Evolutionary conservation across 371 early-diverging fungal genomes (phyloP), one percentile per base, ranked within the genome.

Genomic region (Apophysomyces ossiformis): DNA sequence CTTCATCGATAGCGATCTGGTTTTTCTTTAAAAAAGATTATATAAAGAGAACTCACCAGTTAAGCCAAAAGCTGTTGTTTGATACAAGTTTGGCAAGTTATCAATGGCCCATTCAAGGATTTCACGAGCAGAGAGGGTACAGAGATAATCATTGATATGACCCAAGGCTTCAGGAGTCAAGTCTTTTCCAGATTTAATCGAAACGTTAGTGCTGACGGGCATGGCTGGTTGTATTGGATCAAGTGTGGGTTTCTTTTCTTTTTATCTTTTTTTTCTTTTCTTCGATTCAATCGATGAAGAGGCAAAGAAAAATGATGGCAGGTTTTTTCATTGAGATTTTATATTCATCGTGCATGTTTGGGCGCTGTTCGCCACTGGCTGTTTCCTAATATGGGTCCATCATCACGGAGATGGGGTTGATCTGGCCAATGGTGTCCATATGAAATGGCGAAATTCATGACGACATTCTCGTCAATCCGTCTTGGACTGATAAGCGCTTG

Each of bases 11-110:
- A 26, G 32, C 32, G 2, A 26, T 2, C 32, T 26, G 2, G 32
- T 26, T 26, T 26, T 26, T 2, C 32, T 26, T 26, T n/a, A n/a
- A n/a, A 26, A 26, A 26, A 26, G 32, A 26, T 26, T 26, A 3
- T 26, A 26, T 26, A 26, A 26, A 26, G 32, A 26, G 2, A 26
- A 26, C 32, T 26, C 32, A 77, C 82, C 86, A 16, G 94, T 93
- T 57, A 92, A 87, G 5, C 97, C 97, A 77, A 97, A 95, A 41
- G 96, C 94, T 37, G 97, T 95, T 54, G 94, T 95, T 74, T 97
- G 97, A 70, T 87, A 91, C 38, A 97, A 81, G 44, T 86, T 85
- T n/a, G 90, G 92, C 43, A 95, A 79, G 6, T 90, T 84, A 63
- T 90, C 76, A 59, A 90, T 83, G 61, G 95, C 95, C 97, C 97